phyloP scores from a whole-genome alignment of 441 rosid genomes.

The Melastoma candidum region DNA sequence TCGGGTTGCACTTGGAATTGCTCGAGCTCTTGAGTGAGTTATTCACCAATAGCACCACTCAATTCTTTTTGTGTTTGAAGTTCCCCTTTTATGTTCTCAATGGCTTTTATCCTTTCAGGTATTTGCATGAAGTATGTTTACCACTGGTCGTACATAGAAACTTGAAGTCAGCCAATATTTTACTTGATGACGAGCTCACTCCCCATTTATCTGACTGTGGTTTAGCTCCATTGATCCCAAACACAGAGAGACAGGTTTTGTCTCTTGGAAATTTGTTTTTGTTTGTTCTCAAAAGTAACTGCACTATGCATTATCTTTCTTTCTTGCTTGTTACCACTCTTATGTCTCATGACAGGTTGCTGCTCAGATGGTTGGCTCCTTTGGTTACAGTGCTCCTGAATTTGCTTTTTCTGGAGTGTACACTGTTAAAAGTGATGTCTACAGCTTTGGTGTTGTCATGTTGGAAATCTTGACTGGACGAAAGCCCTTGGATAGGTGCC shows the following conservation, averaged over 20 bases:
- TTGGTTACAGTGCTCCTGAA: slow-evolving; percentile 97
- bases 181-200: slow-evolving; percentile 86
- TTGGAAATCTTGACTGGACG: slow-evolving; percentile 91
- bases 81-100: too few species aligned
- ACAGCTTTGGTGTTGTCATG: slow-evolving; percentile 98
- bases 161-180: slow-evolving; percentile 90
- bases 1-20: slow-evolving; percentile 92
- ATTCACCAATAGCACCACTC: too few species aligned
- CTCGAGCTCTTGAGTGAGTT: slow-evolving; percentile 91
- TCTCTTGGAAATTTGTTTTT: neutral
- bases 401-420: slow-evolving; percentile 87
- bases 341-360: slow-evolving; percentile 43
- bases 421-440: slow-evolving; percentile 89
- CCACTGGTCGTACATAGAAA: slow-evolving; percentile 92
- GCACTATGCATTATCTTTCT: too few species aligned
- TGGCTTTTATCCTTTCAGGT: slow-evolving; percentile 33
- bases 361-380: slow-evolving; percentile 83
- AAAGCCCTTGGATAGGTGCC: slow-evolving; percentile 89
- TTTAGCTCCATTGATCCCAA: slow-evolving; percentile 83
- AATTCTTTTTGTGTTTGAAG: too few species aligned
- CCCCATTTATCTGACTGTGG: slow-evolving; percentile 90
- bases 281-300: too few species aligned
- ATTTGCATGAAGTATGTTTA: slow-evolving; percentile 93
- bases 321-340: too few species aligned
- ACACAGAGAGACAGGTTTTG: slow-evolving; percentile 78